Evolutionary conservation across 257 asterid genomes (phyloP), one percentile per base, ranked within the genome.

Genomic region (Solanum gandarillasii): DNA sequence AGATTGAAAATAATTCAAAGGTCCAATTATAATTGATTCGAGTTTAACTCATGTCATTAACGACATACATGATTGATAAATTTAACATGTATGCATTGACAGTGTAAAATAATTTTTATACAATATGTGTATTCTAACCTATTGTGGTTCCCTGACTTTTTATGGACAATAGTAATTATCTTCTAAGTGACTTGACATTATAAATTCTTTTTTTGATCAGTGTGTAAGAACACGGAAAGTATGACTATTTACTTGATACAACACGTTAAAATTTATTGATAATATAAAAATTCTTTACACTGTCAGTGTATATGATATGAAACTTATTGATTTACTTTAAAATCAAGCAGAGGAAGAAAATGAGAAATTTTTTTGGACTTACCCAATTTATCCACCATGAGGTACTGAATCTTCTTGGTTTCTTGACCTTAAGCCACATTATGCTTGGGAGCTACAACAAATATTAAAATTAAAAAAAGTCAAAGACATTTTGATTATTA

Each of bases 321-420:
- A 43, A 36, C 83, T n/a, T 38, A 76, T 12, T 76, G 6, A 76
- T 21, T 38, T 18, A 38, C 36, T 39, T 58, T 13, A 6, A 14
- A 18, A 14, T 79, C 83, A 27, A 67, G 32, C 32, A 39, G 74
- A 14, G 34, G 21, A 85, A 68, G 32, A 21, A 72, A 23, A 16
- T 16, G 62, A 46, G n/a, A 81, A 21, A 0, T 60, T 6, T 39
- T 39, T 32, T n/a, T 21, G 20, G 18, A 86, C 93, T 90, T 93
- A 95, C 98, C 98, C 99, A 96, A 83, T 96, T 96, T 88, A 95
- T 91, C 78, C 92, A 62, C 99, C 99, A 96, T 5, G 98, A 95
- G 39, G 65, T 84, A 87, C 98, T 94, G 89, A 93, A 95, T 92
- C 94, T 93, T 84, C 82, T 76, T 18, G 98, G 98, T 88, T 95